Evolutionary conservation across 2,329 filamentous ascomycete genomes (phyloP).

Genomic region (Ceratocystiopsis brevicomis): DNA sequence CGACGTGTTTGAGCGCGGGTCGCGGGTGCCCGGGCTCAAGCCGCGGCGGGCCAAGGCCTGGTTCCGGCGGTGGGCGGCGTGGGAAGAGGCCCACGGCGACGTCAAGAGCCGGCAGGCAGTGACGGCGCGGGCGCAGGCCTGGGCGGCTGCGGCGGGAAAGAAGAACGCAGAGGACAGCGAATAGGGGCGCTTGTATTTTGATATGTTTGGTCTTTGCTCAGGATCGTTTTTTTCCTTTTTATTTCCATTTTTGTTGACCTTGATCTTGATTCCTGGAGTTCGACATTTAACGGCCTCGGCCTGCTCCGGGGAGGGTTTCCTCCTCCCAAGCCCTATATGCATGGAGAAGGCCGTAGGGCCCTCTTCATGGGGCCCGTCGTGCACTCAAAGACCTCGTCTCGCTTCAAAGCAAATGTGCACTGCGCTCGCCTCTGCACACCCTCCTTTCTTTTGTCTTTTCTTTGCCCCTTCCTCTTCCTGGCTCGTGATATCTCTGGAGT

Average conservation of each 20-base stretch:
- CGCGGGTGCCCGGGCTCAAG: constrained; percentile 52
- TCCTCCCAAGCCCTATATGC: too few relatives aligned
- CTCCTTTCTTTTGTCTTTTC: too few relatives aligned
- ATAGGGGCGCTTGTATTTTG: constrained; percentile 1
- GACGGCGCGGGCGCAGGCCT: constrained; percentile 50
- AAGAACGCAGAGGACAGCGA: constrained; percentile 14
- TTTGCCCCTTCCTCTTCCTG: too few relatives aligned
- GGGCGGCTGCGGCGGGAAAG: constrained; percentile 34
- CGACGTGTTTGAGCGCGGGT: constrained; percentile 66
- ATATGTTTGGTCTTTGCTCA: background rate
- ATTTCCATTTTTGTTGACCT: background rate
- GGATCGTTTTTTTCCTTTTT: background rate
- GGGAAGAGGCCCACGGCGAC: constrained; percentile 60
- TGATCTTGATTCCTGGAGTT: too few relatives aligned
- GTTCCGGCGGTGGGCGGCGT: constrained; percentile 83
- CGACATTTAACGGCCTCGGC: too few relatives aligned
- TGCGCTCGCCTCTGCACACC: too few relatives aligned
- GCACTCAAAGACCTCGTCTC: too few relatives aligned
- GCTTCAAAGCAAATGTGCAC: too few relatives aligned
- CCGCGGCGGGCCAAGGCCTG: constrained; percentile 66
- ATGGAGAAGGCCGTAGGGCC: too few relatives aligned
- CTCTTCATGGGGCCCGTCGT: too few relatives aligned
- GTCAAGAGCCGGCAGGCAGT: constrained; percentile 52
- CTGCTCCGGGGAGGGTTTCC: too few relatives aligned
- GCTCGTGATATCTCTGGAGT: too few relatives aligned